A percentile compares a stretch with the other conserved stretches of the same genome.
Evolutionary conservation across 2,329 filamentous ascomycete genomes (phyloP).

Genomic region (Stenocarpella maydis): DNA sequence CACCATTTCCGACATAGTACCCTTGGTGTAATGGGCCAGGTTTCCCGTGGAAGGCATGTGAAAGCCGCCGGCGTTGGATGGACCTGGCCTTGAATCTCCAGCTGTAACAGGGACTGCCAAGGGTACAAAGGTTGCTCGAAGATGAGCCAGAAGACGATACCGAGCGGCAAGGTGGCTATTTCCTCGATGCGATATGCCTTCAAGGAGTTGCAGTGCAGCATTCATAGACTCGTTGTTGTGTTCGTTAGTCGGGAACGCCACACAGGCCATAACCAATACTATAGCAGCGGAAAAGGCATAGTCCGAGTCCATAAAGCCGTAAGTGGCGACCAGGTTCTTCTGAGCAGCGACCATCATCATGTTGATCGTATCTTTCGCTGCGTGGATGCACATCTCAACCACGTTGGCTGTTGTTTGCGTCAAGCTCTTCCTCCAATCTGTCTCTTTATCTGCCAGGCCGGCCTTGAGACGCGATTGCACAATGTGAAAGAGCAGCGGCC

Average conservation of each 20-base stretch:
- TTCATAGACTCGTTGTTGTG: constrained; percentile 55
- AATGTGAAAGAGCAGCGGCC: constrained; percentile 62
- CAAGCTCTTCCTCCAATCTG: constrained; percentile 57
- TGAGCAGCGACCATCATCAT: constrained; percentile 58
- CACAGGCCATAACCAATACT: constrained; percentile 62
- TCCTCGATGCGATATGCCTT: constrained; percentile 59
- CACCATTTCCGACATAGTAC: neutral
- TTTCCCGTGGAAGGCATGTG: neutral
- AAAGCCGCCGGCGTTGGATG: neutral
- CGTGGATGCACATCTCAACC: constrained; percentile 61
- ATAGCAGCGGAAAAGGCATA: constrained; percentile 63
- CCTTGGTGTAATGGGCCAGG: neutral
- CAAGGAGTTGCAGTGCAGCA: constrained; percentile 54
- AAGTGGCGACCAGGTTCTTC: constrained; percentile 61
- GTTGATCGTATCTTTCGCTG: constrained; percentile 56
- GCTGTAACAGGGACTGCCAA: neutral
- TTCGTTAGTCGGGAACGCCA: constrained; percentile 56
- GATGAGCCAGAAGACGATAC: constrained; percentile 44
- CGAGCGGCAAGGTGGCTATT: constrained; percentile 56
- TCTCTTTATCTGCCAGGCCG: constrained; percentile 44
- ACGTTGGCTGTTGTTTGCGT: constrained; percentile 57
- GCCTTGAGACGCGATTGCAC: constrained; percentile 56
- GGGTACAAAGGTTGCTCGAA: constrained; percentile 41
- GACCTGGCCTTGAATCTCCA: neutral
- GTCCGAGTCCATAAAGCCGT: constrained; percentile 65